A percentile compares a stretch with the other conserved stretches of the same genome.
Conservation (phyloP, 306 rosid genomes). For the Gastrolobium villosum region DNA sequence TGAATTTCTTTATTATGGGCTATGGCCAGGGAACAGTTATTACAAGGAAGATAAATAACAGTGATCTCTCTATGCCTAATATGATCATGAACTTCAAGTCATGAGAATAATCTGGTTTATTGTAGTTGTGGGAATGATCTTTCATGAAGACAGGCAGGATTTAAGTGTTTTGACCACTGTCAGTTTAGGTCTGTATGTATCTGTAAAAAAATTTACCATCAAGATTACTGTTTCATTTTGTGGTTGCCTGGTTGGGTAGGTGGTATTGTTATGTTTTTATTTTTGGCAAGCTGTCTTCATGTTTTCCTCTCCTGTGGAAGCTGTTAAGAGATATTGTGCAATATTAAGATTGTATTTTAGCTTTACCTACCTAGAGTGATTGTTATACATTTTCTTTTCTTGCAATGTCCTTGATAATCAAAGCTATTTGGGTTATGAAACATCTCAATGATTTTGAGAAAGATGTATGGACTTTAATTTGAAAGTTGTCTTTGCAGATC, state of each 20-base stretch:
- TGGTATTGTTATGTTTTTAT: conserved; percentile 12
- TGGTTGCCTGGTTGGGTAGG: not conserved
- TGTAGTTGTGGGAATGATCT: not conserved
- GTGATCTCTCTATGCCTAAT: not conserved
- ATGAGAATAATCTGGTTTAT: not conserved
- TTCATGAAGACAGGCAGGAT: not conserved
- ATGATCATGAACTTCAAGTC: not conserved
- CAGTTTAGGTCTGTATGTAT: not conserved
- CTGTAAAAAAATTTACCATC: not conserved
- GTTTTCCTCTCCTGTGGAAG: conserved; percentile 3
- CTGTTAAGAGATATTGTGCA: not conserved
- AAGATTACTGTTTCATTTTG: conserved; percentile 23
- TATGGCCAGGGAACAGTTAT: not conserved
- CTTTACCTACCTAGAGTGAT: conserved; percentile 20
- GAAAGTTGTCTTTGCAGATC: conserved; percentile 60
- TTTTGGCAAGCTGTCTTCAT: conserved; percentile 12
- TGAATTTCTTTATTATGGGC: conserved; percentile 21
- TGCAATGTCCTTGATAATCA: conserved; percentile 28
- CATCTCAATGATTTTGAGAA: conserved; percentile 4
- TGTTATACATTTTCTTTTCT: not conserved
- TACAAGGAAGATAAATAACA: conserved; percentile 17
- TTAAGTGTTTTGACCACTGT: not conserved
- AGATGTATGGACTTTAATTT: conserved; percentile 17
- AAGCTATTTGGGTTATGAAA: conserved; percentile 29
- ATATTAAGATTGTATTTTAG: conserved; percentile 19